Evolutionary conservation across 2,329 filamentous ascomycete genomes (phyloP).

Genomic region (Macroventuria anomochaeta): DNA sequence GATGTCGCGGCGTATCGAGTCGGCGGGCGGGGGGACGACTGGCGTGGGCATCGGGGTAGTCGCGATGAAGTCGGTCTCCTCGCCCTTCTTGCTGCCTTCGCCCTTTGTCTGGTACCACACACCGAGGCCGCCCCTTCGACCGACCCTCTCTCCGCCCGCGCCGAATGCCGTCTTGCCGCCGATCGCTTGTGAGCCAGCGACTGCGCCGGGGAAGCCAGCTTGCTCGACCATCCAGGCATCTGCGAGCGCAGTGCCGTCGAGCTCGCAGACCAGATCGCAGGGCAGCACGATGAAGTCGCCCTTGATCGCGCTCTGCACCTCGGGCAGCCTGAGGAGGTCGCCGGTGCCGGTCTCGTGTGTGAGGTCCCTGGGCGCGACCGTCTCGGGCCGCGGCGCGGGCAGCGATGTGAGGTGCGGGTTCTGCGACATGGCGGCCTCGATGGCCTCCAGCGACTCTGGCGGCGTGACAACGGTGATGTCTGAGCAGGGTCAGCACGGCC

Average conservation of each 20-base stretch:
- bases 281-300: slow-evolving; percentile 90
- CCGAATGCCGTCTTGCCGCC: slow-evolving; percentile 55
- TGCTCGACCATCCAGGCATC: slow-evolving; percentile 93
- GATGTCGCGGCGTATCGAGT: slow-evolving; percentile 70
- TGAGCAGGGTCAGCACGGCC: no score
- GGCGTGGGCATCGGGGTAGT: slow-evolving; percentile 70
- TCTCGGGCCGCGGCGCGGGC: slow-evolving; percentile 73
- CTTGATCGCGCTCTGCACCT: slow-evolving; percentile 78
- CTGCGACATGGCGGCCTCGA: slow-evolving; percentile 74
- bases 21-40: slow-evolving; percentile 64
- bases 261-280: slow-evolving; percentile 90
- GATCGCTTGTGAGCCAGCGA: slow-evolving; percentile 57
- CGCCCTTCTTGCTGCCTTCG: slow-evolving; percentile 79
- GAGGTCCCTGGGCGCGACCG: slow-evolving; percentile 77
- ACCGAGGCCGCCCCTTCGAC: slow-evolving; percentile 78
- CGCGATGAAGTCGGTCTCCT: slow-evolving; percentile 91
- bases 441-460: slow-evolving; percentile 65
- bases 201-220: slow-evolving; percentile 68
- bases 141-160: slow-evolving; percentile 62
- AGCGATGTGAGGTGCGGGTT: slow-evolving; percentile 79
- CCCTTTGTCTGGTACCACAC: slow-evolving; percentile 91
- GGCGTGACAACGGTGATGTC: slow-evolving; percentile 65
- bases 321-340: slow-evolving; percentile 82
- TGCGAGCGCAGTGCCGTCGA: slow-evolving; percentile 80
- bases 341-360: slow-evolving; percentile 88